A percentile compares a stretch with the other conserved stretches of the same genome.
phyloP scores from a whole-genome alignment of 345 rosid species.

The Boechera divaricarpa region DNA sequence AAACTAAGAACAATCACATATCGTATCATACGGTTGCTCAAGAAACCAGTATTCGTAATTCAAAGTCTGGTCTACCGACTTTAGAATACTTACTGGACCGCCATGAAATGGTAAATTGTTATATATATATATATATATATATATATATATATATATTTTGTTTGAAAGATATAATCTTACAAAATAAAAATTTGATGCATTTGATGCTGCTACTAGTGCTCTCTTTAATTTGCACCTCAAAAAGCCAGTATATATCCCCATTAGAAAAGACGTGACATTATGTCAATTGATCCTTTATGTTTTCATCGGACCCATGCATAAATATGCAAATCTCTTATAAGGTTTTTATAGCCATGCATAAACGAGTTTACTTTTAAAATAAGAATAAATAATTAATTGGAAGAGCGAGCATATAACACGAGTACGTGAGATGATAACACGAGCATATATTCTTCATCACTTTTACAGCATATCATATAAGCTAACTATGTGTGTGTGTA shows the following conservation, averaged over 20 bases:
- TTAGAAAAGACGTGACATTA: slow-evolving; percentile 27
- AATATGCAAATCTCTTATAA: background rate
- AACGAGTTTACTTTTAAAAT: background rate
- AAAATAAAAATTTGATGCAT: background rate
- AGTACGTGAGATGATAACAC: slow-evolving; percentile 36
- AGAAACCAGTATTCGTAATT: too few species aligned
- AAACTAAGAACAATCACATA: too few species aligned
- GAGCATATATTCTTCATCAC: slow-evolving; percentile 42
- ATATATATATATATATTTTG: background rate
- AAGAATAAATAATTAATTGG: background rate
- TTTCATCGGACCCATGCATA: slow-evolving; percentile 41
- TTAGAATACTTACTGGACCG: too few species aligned
- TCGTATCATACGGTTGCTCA: too few species aligned
- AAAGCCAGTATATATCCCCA: slow-evolving; percentile 38
- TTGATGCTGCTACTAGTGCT: slow-evolving; percentile 26
- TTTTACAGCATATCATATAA: slow-evolving; percentile 27
- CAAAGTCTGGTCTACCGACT: too few species aligned
- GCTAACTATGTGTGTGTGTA: background rate
- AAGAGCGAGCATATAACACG: slow-evolving; percentile 13
- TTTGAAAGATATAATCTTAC: background rate
- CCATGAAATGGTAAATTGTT: too few species aligned
- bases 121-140: too few species aligned
- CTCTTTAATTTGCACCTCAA: slow-evolving; percentile 30
- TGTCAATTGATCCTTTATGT: slow-evolving; percentile 30
- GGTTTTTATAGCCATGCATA: slow-evolving; percentile 17